Percentiles rank a stretch among this genome's conserved stretches.
Evolutionary conservation across 1,284 basidiomycete genomes (phyloP).

Genomic region (Earliella scabrosa): DNA sequence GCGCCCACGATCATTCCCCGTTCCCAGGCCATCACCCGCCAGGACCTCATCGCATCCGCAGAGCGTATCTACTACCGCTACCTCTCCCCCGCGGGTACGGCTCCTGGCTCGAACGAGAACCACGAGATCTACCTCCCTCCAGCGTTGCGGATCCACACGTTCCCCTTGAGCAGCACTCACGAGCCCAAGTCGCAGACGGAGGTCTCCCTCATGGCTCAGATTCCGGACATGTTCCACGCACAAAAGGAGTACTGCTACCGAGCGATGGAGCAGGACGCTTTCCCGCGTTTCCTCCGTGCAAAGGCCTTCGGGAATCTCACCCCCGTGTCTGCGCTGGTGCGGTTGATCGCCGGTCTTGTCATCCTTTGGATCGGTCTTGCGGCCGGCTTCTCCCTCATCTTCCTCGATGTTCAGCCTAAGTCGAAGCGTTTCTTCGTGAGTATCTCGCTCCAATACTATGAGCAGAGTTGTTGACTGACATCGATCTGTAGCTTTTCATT

Average conservation of each 20-base stretch:
- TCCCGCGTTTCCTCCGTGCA: conserved; percentile 92
- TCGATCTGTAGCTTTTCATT: conserved; percentile 76
- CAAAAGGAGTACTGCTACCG: conserved; percentile 98
- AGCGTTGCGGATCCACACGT: conserved; percentile 79
- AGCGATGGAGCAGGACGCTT: conserved; percentile 97
- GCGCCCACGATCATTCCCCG: conserved; percentile 90
- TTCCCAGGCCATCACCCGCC: conserved; percentile 86
- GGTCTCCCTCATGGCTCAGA: conserved; percentile 79
- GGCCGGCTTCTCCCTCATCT: conserved; percentile 89
- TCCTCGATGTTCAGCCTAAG: conserved; percentile 90
- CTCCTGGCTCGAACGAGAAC: conserved; percentile 69
- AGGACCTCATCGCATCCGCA: conserved; percentile 90
- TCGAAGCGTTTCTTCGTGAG: conserved; percentile 93
- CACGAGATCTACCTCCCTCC: conserved; percentile 97
- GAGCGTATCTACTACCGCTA: conserved; percentile 97
- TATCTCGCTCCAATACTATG: conserved; percentile 32
- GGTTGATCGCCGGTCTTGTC: conserved; percentile 84
- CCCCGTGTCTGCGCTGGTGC: conserved; percentile 84
- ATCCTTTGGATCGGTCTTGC: conserved; percentile 93
- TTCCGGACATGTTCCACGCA: conserved; percentile 96
- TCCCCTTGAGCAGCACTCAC: conserved; percentile 70
- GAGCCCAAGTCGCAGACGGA: conserved; percentile 77
- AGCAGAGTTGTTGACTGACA: conserved; percentile 25
- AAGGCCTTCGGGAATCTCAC: conserved; percentile 98
- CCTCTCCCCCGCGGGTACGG: conserved; percentile 73